Conservation (phyloP, 352 stramenopile genomes). For the Thraustochytrium sp. region DNA sequence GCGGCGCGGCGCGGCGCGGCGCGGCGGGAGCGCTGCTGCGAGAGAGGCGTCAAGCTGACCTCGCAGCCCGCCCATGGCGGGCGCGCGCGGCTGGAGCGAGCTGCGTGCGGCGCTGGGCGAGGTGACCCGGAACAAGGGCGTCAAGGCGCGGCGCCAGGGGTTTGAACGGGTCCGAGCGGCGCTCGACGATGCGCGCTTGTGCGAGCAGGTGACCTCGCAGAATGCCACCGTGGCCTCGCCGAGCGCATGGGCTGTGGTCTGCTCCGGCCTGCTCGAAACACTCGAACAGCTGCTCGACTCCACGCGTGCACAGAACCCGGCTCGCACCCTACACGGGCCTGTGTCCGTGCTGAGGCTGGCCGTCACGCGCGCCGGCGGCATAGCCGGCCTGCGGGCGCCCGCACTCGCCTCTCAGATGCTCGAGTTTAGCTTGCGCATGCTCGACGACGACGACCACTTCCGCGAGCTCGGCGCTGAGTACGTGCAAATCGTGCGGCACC, state of each 20-base stretch:
- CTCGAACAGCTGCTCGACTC: neutral
- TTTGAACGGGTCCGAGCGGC: neutral
- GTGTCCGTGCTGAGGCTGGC: neutral
- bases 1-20: too few species aligned
- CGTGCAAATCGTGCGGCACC: neutral
- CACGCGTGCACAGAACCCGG: neutral
- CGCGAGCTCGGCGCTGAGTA: neutral
- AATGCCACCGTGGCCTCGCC: neutral
- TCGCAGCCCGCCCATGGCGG: too few species aligned
- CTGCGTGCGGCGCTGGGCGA: neutral
- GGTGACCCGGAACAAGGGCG: neutral
- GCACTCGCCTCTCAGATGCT: neutral
- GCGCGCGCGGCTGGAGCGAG: too few species aligned
- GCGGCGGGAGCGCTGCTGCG: too few species aligned
- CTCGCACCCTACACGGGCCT: neutral
- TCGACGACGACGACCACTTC: neutral
- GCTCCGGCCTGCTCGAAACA: neutral
- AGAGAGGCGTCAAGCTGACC: too few species aligned
- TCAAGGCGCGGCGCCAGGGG: neutral
- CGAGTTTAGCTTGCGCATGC: neutral
- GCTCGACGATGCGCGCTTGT: neutral
- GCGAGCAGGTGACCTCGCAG: slow-evolving; percentile 2
- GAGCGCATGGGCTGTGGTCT: neutral
- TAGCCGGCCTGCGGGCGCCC: neutral
- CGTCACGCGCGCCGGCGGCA: neutral